These are phyloP conservation scores for Ustilago curta DNA, from an alignment of 1,284 basidiomycete genomes.

Conservation along the genomic window DNA sequence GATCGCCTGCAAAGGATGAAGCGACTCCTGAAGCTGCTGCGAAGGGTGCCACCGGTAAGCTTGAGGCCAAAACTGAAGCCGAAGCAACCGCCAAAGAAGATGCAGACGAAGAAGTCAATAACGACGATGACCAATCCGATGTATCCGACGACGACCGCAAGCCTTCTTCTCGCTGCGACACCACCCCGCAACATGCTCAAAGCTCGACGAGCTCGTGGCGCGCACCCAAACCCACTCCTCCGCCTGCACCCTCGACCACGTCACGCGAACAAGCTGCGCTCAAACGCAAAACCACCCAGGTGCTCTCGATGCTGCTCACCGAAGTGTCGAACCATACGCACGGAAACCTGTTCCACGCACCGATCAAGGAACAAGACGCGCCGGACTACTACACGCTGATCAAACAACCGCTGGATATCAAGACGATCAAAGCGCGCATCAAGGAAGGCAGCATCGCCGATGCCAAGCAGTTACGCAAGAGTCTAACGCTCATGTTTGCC, in stretches of 20 bases:
- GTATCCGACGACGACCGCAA: slow-evolving; percentile 7
- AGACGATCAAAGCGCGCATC: slow-evolving; percentile 62
- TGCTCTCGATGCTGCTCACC: slow-evolving; percentile 63
- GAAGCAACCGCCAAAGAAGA: slow-evolving; percentile 2
- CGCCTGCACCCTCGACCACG: slow-evolving; percentile 15
- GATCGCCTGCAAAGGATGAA: slow-evolving; percentile 14
- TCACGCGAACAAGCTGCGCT: slow-evolving; percentile 35
- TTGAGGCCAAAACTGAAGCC: not conserved
- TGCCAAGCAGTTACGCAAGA: slow-evolving; percentile 49
- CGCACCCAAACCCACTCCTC: slow-evolving; percentile 7
- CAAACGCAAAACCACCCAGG: slow-evolving; percentile 59
- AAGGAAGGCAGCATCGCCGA: slow-evolving; percentile 60
- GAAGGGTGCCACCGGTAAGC: not conserved
- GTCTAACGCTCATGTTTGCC: slow-evolving; percentile 64
- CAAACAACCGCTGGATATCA: slow-evolving; percentile 63
- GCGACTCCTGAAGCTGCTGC: not conserved
- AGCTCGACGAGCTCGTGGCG: slow-evolving; percentile 1
- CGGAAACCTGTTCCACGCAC: slow-evolving; percentile 65
- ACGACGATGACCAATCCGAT: slow-evolving; percentile 7
- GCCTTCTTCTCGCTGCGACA: not conserved
- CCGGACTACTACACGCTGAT: slow-evolving; percentile 65
- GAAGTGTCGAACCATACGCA: slow-evolving; percentile 67
- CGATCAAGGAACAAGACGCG: slow-evolving; percentile 67
- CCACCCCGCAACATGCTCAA: not conserved
- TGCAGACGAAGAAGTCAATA: not conserved